Evolutionary conservation across 345 rosid genomes (phyloP), one percentile per base, ranked within the genome.

Genomic region (Eucalyptus cloeziana): DNA sequence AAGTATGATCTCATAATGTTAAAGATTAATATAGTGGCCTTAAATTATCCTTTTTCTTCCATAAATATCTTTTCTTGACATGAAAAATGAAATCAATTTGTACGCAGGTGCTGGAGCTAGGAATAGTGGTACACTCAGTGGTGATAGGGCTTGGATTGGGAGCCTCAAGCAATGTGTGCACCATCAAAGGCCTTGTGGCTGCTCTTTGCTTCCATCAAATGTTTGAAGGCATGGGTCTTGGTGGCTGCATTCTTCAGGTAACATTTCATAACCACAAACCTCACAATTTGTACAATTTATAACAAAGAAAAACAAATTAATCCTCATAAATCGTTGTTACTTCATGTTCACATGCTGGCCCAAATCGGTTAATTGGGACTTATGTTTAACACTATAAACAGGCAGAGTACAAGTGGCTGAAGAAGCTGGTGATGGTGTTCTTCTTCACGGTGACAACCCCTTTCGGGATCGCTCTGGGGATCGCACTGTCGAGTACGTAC

Each of bases 181-280:
- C 93, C 24, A 92, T 96, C 86, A 95, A 86, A 85, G 94, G 94
- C 2, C 91, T 95, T 2, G 71, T 95, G 2, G 96, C 94, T 14
- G 98, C 98, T 6, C 93, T 96, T 71, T 91, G 95, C 44, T 96
- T 96, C 86, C 98, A 96, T 86, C 98, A 96, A 62, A 93, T 94
- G 91, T 96, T 94, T 52, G 98, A 95, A 88, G 97, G 97, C 76
- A 95, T 95, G 93, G 97, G 96, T n/a, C 95, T 95, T 10, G 98
- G 99, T 3, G 96, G 97, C 5, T 95, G 96, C 90, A 94, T 96
- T 60, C 49, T 92, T 7, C 96, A 95, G 94, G 96, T 93, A 64
- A 64, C 76, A 60, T 37, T 40, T 31, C 6, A 37, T 64, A n/a
- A n/a, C 40, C 76, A 7, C 40, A n/a, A n/a, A 14, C 76, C 76